These are phyloP conservation scores for Acacia confusa DNA, from an alignment of 306 rosid species.

Conservation along the genomic window DNA sequence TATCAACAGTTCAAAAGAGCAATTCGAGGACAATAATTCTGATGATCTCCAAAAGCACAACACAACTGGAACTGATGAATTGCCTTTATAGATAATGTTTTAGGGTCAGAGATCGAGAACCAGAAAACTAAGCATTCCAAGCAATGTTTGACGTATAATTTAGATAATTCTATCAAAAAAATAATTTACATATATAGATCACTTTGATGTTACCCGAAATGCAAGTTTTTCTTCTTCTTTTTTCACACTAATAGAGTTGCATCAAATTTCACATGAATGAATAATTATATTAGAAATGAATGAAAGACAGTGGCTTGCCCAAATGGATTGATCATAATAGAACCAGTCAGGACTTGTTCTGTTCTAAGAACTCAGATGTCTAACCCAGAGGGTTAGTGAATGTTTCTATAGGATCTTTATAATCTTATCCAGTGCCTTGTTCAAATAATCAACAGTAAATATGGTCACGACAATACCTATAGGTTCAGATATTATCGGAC, in stretches of 20 bases:
- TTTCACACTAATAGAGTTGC: not conserved
- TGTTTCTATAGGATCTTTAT: too few species aligned
- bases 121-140: not conserved
- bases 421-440: too few species aligned
- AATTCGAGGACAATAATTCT: not conserved
- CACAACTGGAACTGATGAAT: not conserved
- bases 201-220: not conserved
- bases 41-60: not conserved
- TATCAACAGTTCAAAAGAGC: not conserved
- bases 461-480: too few species aligned
- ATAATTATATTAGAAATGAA: not conserved
- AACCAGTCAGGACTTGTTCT: too few species aligned
- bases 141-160: not conserved
- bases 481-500: too few species aligned
- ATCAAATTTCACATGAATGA: not conserved
- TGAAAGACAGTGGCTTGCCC: not conserved
- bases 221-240: not conserved
- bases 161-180: too few species aligned
- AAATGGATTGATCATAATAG: not conserved
- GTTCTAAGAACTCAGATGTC: too few species aligned
- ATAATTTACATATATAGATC: not conserved
- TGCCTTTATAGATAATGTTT: not conserved
- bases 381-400: too few species aligned
- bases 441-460: too few species aligned
- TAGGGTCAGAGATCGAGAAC: not conserved